Evolutionary conservation across 768 basidiomycete genomes (phyloP), one percentile per base, ranked within the genome.

Genomic region (Solioccasus polychromus): DNA sequence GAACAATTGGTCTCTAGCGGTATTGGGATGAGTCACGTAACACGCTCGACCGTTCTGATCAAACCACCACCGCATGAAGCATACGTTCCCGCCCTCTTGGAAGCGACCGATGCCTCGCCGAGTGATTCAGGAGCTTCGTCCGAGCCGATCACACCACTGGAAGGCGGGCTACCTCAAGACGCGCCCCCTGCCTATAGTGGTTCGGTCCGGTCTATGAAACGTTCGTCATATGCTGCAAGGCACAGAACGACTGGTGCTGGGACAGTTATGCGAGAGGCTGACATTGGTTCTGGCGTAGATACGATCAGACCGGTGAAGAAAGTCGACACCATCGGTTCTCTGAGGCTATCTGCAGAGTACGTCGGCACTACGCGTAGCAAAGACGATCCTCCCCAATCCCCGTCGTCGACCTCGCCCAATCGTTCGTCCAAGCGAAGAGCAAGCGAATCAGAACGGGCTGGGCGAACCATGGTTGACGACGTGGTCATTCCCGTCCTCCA

Each of bases 301-400:
- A 98, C 94, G 2, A 91, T 98, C 57, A 78, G 92, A 42, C 93
- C 94, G 0, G 83, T 95, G 50, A 95, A 94, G 77, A 91, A 89
- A 58, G 83, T 95, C 24, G 92, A 96, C 62, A 76, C 85, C 5
- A 73, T 76, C 10, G 82, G 85, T 4, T 92, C 91, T 5, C 68
- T 92, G 12, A 73, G 83, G 50, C 64, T 88, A 17, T 92, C 91
- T 1, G 76, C 81, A 9, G 92, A 90, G 55, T 93, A 80, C 59
- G 82, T 92, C 23, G 92, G 91, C 9, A 88, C 75, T 51, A 60
- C 82, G 45, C 74, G 83, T 40, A 56, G 64, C 37, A 76, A 76
- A 61, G 87, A 80, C 43, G 74, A 71, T 18, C 74, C 72, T 47
- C 56, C 64, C 22, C 61, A 64, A 14, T 66, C 70, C 7, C 67